These are phyloP conservation scores for Aphanomyces cochlioides DNA, from an alignment of 352 stramenopile species.

Conservation along the genomic window DNA sequence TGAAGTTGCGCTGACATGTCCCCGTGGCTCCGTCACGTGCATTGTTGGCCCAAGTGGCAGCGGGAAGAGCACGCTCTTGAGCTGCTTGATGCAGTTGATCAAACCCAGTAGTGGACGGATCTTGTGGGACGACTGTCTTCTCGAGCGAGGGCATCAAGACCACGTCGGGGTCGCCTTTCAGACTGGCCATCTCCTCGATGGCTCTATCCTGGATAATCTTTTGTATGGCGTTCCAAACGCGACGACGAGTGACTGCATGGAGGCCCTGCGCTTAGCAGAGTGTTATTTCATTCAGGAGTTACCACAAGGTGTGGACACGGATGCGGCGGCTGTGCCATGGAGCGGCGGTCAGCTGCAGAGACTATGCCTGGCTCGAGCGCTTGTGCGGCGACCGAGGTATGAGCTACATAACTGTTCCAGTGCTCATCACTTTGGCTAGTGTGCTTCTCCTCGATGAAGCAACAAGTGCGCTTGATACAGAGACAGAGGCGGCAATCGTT, in stretches of 20 bases:
- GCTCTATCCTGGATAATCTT: conserved; percentile 84
- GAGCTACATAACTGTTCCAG: not conserved
- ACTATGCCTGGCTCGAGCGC: conserved; percentile 72
- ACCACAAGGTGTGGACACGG: conserved; percentile 73
- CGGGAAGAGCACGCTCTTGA: conserved; percentile 81
- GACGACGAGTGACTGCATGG: conserved; percentile 71
- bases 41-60: conserved; percentile 79
- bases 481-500: conserved; percentile 80
- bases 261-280: conserved; percentile 65
- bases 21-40: conserved; percentile 78
- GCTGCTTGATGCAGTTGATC: conserved; percentile 84
- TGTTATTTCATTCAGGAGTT: conserved; percentile 79
- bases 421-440: conserved; percentile 32
- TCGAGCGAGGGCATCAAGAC: conserved; percentile 39
- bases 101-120: conserved; percentile 63
- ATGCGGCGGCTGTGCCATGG: conserved; percentile 72
- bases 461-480: conserved; percentile 77
- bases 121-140: conserved; percentile 78
- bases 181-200: conserved; percentile 77
- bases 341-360: conserved; percentile 81
- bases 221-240: conserved; percentile 67
- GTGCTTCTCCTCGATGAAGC: conserved; percentile 78
- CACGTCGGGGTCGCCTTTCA: conserved; percentile 84
- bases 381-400: conserved; percentile 57
- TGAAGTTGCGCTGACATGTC: conserved; percentile 60